Conservation (phyloP, 169 alveolate species). For the Cryptosporidium felis region DNA sequence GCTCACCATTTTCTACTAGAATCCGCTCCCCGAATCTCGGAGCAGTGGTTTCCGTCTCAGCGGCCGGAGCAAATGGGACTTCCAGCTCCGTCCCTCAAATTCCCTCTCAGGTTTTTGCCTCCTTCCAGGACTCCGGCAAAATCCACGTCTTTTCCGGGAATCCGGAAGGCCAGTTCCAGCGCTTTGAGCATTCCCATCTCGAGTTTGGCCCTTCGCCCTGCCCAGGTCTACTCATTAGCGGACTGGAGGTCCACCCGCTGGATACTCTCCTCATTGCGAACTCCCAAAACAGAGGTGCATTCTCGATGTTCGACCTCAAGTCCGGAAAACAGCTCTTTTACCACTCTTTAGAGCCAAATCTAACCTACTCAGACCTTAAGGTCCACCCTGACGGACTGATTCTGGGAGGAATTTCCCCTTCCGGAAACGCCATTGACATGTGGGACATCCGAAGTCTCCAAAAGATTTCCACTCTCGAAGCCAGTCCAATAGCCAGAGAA, state of each 20-base stretch:
- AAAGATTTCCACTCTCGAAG: conserved; percentile 1
- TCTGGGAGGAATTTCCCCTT: conserved; percentile 79
- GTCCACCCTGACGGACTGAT: conserved; percentile 89
- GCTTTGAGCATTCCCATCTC: neutral
- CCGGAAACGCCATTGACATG: conserved; percentile 79
- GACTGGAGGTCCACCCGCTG: conserved; percentile 11
- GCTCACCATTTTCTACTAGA: neutral
- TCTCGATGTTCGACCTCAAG: conserved; percentile 20
- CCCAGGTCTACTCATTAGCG: neutral
- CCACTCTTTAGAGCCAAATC: neutral
- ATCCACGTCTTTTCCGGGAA: conserved; percentile 3
- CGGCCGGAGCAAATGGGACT: neutral
- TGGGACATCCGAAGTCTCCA: conserved; percentile 83
- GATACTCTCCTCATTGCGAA: conserved; percentile 24
- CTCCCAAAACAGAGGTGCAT: neutral
- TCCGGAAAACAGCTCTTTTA: neutral
- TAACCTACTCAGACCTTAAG: conserved; percentile 5
- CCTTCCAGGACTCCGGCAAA: conserved; percentile 5
- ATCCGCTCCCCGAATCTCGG: neutral
- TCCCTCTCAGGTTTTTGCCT: neutral
- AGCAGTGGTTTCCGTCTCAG: neutral
- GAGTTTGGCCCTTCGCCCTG: neutral
- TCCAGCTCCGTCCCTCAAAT: neutral
- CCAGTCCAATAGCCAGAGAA: conserved; percentile 69
- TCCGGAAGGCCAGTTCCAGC: neutral